Evolutionary conservation across 192 early-diverging fungal genomes (phyloP).

Genomic region (Coemansia sp.): DNA sequence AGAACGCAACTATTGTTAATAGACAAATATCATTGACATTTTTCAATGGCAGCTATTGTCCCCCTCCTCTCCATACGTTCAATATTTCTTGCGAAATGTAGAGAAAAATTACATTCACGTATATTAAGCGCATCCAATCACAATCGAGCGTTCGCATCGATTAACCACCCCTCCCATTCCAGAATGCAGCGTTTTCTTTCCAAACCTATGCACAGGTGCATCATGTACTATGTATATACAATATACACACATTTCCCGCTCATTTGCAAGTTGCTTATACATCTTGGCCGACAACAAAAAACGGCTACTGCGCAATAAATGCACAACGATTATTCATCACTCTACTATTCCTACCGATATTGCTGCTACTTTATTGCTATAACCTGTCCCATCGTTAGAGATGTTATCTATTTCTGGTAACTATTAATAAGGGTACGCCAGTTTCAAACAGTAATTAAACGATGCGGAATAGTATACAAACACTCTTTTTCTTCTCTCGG

Average conservation of each 20-base stretch:
- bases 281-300: background rate
- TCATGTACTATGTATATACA: conserved; percentile 10
- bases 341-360: conserved; percentile 6
- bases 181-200: background rate
- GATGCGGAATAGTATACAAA: background rate
- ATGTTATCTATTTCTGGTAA: conserved; percentile 1
- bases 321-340: conserved; percentile 11
- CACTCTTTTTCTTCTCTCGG: background rate
- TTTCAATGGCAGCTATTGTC: conserved; percentile 3
- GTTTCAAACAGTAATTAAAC: conserved; percentile 2
- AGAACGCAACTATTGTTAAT: background rate
- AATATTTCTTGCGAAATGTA: conserved; percentile 1
- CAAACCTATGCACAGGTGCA: conserved; percentile 3
- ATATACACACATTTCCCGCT: background rate
- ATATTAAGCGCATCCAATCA: conserved; percentile 3
- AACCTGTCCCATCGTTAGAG: background rate
- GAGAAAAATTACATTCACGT: background rate
- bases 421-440: conserved; percentile 4
- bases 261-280: conserved; percentile 6
- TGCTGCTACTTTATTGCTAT: conserved; percentile 6
- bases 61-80: background rate
- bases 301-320: conserved; percentile 11
- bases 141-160: background rate
- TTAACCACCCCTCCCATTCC: background rate
- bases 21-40: conserved; percentile 15